Evolutionary conservation across 768 basidiomycete species (phyloP), one percentile per base, ranked within the genome.

Genomic region (Tulasnella calospora): DNA sequence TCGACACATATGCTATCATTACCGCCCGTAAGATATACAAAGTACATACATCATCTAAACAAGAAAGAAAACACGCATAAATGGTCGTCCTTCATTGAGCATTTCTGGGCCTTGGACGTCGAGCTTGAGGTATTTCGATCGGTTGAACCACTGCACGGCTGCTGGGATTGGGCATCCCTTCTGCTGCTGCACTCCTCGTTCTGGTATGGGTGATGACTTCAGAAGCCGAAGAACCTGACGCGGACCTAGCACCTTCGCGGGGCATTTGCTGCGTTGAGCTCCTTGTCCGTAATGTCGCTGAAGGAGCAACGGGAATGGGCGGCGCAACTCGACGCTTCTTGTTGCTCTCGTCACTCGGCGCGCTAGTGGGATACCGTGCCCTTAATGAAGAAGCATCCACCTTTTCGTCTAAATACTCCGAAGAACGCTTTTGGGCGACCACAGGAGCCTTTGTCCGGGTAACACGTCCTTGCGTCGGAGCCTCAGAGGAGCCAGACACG

Each of bases 361-460:
- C 27, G 61, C 10, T 67, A 27, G 61, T 10, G 13, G 61, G 8
- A 33, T 67, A 35, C 30, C 61, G 7, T 36, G 46, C 21, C n/a
- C 73, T 51, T 38, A 19, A 27, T 13, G 40, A 35, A n/a, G 46
- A 12, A 12, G 46, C 73, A 0, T 35, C 44, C 19, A 15, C 51
- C 73, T 30, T 74, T 55, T 35, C 73, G 38, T 47, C 73, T 47
- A 74, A 33, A 33, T 74, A n/a, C 19, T 55, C 40, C 10, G 51
- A 76, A 33, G 51, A 76, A 40, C 75, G 51, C 55, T 76, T 76
- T 10, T 76, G 75, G 6, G 75, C 47, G 55, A 69, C 57, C 55
- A 44, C 27, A 10, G 75, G 61, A 27, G 61, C 61, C 57, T 44
- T 57, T 13, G 75, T 12, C 2, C 75, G 75, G 12, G 57, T 76